Evolutionary conservation across 495 filamentous ascomycete species (phyloP).

Genomic region (Penicillium robsamsonii): DNA sequence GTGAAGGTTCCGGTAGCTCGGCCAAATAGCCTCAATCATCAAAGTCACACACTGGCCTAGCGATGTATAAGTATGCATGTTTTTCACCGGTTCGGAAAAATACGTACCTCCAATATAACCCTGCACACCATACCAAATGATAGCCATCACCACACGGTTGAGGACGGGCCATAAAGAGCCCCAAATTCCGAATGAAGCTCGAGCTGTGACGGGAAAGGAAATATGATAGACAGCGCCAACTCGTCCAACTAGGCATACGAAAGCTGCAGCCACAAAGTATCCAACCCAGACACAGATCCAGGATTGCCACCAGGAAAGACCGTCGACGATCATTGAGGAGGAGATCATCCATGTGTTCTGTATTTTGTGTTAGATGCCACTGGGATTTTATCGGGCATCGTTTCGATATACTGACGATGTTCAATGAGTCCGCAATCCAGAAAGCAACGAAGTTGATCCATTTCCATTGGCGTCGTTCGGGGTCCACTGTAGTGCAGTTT

Average conservation of each 20-base stretch:
- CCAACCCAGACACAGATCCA: conserved; percentile 89
- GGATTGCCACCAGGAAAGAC: conserved; percentile 92
- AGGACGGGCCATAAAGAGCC: conserved; percentile 88
- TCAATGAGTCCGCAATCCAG: conserved; percentile 92
- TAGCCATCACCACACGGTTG: conserved; percentile 87
- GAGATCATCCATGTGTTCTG: conserved; percentile 97
- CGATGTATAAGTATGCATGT: not conserved
- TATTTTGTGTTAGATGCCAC: conserved; percentile 13
- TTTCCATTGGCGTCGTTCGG: conserved; percentile 80
- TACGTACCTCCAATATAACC: conserved; percentile 71
- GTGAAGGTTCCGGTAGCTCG: conserved; percentile 59
- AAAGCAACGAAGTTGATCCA: conserved; percentile 88
- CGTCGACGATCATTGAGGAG: conserved; percentile 72
- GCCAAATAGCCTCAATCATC: conserved; percentile 84
- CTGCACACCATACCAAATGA: conserved; percentile 74
- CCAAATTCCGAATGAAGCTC: conserved; percentile 83
- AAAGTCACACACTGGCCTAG: conserved; percentile 69
- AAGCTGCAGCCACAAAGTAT: conserved; percentile 71
- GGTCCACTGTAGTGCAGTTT: conserved; percentile 58
- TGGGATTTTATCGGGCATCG: not conserved
- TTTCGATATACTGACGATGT: conserved; percentile 59
- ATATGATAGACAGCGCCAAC: conserved; percentile 91
- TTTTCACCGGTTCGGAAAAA: too few relatives aligned
- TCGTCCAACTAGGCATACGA: conserved; percentile 75
- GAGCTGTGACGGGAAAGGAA: conserved; percentile 75